Evolutionary conservation across 257 asterid genomes (phyloP), one percentile per base, ranked within the genome.

Genomic region (Nicotiana knightiana): DNA sequence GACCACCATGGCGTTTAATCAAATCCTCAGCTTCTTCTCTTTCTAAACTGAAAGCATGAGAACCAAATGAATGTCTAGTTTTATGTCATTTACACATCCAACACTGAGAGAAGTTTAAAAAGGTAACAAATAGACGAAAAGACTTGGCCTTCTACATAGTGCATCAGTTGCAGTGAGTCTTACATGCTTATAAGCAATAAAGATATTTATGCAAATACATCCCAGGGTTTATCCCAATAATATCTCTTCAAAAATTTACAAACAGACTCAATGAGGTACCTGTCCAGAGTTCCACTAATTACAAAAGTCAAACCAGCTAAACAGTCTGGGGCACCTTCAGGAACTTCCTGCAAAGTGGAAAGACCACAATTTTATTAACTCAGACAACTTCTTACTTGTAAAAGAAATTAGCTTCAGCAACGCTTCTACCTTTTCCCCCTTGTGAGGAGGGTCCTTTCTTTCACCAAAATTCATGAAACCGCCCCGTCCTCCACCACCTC

Each of bases 11-110:
- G 82, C 97, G 97, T 89, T 96, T 96, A 84, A 96, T 94, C 90
- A 96, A 88, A 89, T 93, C 99, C 90, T 94, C 99, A 53, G 98
- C 97, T 89, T 96, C 99, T 93, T 96, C 99, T 90, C 99, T 94
- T 90, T 96, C 99, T 89, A 96, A 90, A 87, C 99, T 96, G 93
- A 86, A 85, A 83, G 55, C 67, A 81, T n/a, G 46, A 51, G 64
- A 51, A 28, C 59, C 43, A 3, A 75, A 51, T 51, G 80, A 39
- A 28, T 8, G 63, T 51, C 80, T 48, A 51, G 10, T 17, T 51
- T 51, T 28, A 51, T 75, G 63, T 28, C 46, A 28, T 75, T 51
- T 21, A 16, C 63, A 75, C 15, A 75, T 51, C 46, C 37, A 75
- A 75, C 28, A 61, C 43, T 15, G 1, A 75, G 63, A 48, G 0